A percentile compares a stretch with the other conserved stretches of the same genome.
These are phyloP conservation scores for Globisporangium orthogonon DNA, from an alignment of 352 stramenopile genomes.

Conservation along the genomic window DNA sequence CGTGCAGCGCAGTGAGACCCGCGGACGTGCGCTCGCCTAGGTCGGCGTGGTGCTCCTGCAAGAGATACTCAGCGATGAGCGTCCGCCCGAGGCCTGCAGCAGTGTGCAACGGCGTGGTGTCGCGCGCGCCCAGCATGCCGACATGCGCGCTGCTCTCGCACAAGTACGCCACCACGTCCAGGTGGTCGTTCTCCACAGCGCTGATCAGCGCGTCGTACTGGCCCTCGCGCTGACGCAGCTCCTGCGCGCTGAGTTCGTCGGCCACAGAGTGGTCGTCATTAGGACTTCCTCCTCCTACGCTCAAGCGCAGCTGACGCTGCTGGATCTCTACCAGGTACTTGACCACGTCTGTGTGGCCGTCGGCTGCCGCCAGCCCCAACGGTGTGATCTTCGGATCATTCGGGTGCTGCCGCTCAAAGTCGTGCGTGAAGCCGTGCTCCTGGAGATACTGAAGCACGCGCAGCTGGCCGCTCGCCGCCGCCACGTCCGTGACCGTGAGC, in stretches of 20 bases:
- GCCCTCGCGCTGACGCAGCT: background rate
- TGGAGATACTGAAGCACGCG: conserved; percentile 13
- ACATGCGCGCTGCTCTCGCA: conserved; percentile 13
- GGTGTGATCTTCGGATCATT: conserved; percentile 10
- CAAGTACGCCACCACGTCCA: conserved; percentile 14
- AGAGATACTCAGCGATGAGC: conserved; percentile 11
- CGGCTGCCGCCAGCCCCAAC: conserved; percentile 7
- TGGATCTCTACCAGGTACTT: conserved; percentile 13
- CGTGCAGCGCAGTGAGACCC: conserved; percentile 19
- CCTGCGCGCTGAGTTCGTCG: background rate
- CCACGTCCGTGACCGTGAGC: conserved; percentile 13
- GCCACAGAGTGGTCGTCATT: background rate
- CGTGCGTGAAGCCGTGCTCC: conserved; percentile 13
- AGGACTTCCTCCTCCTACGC: background rate
- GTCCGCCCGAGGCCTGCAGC: conserved; percentile 8
- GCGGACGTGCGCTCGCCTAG: conserved; percentile 7
- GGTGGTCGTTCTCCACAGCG: conserved; percentile 10
- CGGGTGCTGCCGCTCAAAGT: conserved; percentile 12
- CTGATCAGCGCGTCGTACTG: conserved; percentile 11
- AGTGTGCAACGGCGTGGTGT: conserved; percentile 14
- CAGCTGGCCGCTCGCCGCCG: conserved; percentile 13
- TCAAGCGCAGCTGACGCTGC: conserved; percentile 3
- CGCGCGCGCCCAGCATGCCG: conserved; percentile 8
- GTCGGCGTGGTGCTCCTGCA: conserved; percentile 11
- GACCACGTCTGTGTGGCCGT: conserved; percentile 5